Percentiles rank a stretch among this genome's conserved stretches.
phyloP scores from a whole-genome alignment of 116 monocot species.

The Papilionanthe hybrid region DNA sequence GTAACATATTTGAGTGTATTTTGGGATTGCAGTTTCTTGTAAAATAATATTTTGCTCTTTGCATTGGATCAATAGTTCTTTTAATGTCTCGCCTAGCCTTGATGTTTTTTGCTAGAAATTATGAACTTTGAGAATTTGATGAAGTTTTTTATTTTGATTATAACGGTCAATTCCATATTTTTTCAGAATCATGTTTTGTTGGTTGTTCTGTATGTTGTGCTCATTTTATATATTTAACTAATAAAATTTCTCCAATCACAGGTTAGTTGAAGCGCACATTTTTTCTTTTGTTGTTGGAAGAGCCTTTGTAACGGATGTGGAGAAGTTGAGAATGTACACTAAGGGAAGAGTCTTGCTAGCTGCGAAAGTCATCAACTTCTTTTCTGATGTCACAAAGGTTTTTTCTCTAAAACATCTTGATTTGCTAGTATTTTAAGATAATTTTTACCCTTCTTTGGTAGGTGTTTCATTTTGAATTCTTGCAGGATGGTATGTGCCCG shows the following conservation, averaged over 20 bases:
- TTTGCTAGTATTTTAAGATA: neutral
- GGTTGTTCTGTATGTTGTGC: neutral
- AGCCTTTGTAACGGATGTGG: constrained; percentile 95
- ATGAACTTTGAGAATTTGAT: neutral
- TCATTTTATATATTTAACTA: constrained; percentile 7
- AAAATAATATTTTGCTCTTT: neutral
- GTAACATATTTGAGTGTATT: neutral
- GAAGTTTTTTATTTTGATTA: neutral
- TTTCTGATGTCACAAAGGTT: constrained; percentile 76
- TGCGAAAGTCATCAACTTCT: constrained; percentile 68
- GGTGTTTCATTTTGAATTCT: neutral
- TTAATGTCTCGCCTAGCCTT: neutral
- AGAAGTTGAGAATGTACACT: constrained; percentile 78
- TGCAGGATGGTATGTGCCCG: constrained; percentile 68
- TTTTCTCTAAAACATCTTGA: constrained; percentile 3
- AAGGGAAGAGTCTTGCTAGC: constrained; percentile 60
- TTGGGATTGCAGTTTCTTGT: neutral
- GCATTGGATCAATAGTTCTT: neutral
- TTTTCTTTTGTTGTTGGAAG: constrained; percentile 99
- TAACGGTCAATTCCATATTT: neutral
- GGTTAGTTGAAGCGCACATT: constrained; percentile 96
- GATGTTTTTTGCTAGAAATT: neutral
- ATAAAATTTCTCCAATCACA: constrained; percentile 19
- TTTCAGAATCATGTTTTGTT: neutral
- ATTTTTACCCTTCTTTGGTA: neutral